Conservation (phyloP, 768 basidiomycete genomes). For the Russula emetica region DNA sequence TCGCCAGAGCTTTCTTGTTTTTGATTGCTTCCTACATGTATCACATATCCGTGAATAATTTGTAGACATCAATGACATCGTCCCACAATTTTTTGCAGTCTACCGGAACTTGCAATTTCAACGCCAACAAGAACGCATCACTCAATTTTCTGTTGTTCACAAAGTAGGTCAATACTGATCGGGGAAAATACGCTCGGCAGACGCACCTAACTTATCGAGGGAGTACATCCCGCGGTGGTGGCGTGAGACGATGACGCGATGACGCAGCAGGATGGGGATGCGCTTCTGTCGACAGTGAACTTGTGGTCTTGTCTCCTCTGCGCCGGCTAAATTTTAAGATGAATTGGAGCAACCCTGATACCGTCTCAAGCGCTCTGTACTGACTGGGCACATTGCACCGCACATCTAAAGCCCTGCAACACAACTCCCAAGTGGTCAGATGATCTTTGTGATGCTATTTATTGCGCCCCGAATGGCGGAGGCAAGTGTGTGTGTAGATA, state of each 20-base stretch:
- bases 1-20: no score
- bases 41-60: slow-evolving; percentile 29
- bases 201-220: slow-evolving; percentile 77
- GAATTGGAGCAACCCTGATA: no score
- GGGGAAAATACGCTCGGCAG: no score
- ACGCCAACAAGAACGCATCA: slow-evolving; percentile 80
- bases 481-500: no score
- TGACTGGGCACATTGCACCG: no score
- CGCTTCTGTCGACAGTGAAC: slow-evolving; percentile 62
- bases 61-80: slow-evolving; percentile 46
- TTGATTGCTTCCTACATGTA: background rate
- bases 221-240: slow-evolving; percentile 94
- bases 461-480: background rate
- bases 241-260: slow-evolving; percentile 81
- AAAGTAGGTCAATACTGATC: background rate
- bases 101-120: no score
- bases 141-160: slow-evolving; percentile 60
- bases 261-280: slow-evolving; percentile 86
- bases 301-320: no score
- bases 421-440: no score
- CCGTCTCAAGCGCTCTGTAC: no score
- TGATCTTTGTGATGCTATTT: no score
- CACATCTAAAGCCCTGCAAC: no score
- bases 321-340: no score
- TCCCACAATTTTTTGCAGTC: slow-evolving; percentile 78